A percentile compares a stretch with the other conserved stretches of the same genome.
These are phyloP conservation scores for Kodamaea fungicola DNA, from an alignment of 1,139 yeast species.

Conservation along the genomic window DNA sequence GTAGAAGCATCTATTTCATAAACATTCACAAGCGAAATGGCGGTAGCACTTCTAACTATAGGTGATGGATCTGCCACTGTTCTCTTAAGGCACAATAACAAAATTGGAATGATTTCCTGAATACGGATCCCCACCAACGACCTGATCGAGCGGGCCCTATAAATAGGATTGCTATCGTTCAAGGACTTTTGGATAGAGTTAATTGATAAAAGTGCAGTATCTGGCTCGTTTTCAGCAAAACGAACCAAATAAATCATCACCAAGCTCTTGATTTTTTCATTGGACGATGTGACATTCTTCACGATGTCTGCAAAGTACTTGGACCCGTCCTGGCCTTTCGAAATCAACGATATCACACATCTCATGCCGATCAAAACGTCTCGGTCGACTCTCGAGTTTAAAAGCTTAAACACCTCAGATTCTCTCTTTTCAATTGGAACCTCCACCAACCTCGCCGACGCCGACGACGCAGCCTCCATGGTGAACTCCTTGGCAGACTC, in stretches of 20 bases:
- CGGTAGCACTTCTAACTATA: conserved; percentile 74
- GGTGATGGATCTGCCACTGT: conserved; percentile 72
- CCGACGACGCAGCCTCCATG: conserved; percentile 77
- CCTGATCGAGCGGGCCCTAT: conserved; percentile 71
- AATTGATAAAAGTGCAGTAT: conserved; percentile 80
- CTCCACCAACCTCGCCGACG: conserved; percentile 62
- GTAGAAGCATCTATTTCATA: conserved; percentile 34
- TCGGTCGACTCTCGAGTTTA: conserved; percentile 68
- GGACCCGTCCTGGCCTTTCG: conserved; percentile 59
- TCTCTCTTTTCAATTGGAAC: conserved; percentile 54
- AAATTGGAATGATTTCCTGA: conserved; percentile 75
- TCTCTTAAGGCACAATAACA: conserved; percentile 68
- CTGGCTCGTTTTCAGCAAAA: conserved; percentile 84
- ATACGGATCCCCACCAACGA: conserved; percentile 80
- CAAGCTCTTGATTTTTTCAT: conserved; percentile 65
- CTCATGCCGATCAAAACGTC: conserved; percentile 77
- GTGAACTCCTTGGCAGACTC: conserved; percentile 82
- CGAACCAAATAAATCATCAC: conserved; percentile 75
- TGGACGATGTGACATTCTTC: conserved; percentile 76
- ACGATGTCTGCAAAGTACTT: conserved; percentile 84
- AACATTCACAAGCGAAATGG: conserved; percentile 71
- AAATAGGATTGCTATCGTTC: conserved; percentile 63
- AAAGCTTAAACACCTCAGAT: conserved; percentile 59
- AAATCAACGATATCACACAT: conserved; percentile 63
- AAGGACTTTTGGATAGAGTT: conserved; percentile 88